A percentile compares a stretch with the other conserved stretches of the same genome.
Conservation (phyloP, 345 rosid species). For the Arabis alpina region DNA sequence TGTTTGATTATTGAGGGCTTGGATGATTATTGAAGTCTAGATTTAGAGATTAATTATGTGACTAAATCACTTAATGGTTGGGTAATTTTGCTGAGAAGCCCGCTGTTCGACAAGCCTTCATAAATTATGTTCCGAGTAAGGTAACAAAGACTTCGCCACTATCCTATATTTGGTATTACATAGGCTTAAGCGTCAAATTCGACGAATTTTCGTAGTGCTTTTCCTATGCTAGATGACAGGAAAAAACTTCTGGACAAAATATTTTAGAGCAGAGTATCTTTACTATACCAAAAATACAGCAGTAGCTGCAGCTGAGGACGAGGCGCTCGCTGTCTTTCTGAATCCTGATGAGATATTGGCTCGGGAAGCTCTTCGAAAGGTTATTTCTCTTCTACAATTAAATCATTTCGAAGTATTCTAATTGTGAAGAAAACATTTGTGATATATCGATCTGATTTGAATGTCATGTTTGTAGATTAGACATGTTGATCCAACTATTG, state of each 20-base stretch:
- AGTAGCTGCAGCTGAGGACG: slow-evolving; percentile 95
- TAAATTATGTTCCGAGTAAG: slow-evolving; percentile 86
- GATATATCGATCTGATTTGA: slow-evolving; percentile 14
- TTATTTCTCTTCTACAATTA: slow-evolving; percentile 35
- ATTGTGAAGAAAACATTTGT: background rate
- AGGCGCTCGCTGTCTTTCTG: slow-evolving; percentile 88
- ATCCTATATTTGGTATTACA: too few species aligned
- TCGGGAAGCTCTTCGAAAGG: slow-evolving; percentile 78
- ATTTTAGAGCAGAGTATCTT: slow-evolving; percentile 92
- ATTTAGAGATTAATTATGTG: too few species aligned
- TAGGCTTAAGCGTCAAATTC: slow-evolving; percentile 17
- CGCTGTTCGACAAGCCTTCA: slow-evolving; percentile 84
- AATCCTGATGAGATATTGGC: slow-evolving; percentile 91
- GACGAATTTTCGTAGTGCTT: slow-evolving; percentile 2
- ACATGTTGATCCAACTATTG: slow-evolving; percentile 91
- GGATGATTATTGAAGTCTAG: too few species aligned
- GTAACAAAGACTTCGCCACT: slow-evolving; percentile 49
- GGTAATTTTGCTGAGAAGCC: slow-evolving; percentile 98
- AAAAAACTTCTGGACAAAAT: slow-evolving; percentile 93
- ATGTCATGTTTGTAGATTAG: slow-evolving; percentile 63
- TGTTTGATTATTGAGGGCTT: too few species aligned
- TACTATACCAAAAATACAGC: slow-evolving; percentile 69
- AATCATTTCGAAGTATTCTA: slow-evolving; percentile 8
- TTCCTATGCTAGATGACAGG: slow-evolving; percentile 73
- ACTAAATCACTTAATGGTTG: too few species aligned